A percentile compares a stretch with the other conserved stretches of the same genome.
phyloP scores from a whole-genome alignment of 306 rosid species.

The Glycine tomentella region DNA sequence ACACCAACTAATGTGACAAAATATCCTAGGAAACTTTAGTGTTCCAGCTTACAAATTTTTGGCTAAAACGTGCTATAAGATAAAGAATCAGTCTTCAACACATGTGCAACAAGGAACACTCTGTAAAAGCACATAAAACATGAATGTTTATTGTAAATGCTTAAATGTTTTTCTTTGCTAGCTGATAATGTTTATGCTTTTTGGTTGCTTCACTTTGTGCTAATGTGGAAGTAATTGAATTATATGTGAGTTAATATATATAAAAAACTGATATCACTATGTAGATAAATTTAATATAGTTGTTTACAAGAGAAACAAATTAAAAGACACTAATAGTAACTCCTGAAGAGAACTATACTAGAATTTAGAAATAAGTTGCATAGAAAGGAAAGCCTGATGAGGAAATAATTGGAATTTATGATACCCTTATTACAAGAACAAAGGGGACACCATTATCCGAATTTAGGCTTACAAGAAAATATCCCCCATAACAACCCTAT shows the following conservation, averaged over 20 bases:
- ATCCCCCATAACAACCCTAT: too few species aligned
- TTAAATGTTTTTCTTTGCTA: neutral
- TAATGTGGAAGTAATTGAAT: neutral
- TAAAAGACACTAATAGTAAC: neutral
- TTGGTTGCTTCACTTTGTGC: neutral
- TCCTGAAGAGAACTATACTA: neutral
- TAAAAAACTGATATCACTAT: too few species aligned
- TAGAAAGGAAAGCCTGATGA: too few species aligned
- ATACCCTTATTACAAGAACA: too few species aligned
- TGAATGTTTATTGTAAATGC: neutral
- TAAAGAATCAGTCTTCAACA: constrained; percentile 13
- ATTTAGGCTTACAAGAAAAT: too few species aligned
- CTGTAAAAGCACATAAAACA: too few species aligned
- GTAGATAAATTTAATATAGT: too few species aligned
- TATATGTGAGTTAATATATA: too few species aligned
- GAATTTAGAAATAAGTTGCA: too few species aligned
- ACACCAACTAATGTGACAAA: constrained; percentile 12
- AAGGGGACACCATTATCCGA: too few species aligned
- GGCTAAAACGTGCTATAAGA: constrained; percentile 13
- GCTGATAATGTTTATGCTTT: neutral
- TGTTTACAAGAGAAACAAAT: too few species aligned
- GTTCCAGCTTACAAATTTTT: constrained; percentile 18
- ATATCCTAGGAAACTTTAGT: constrained; percentile 7
- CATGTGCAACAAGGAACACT: constrained; percentile 15
- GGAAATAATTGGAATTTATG: too few species aligned